Evolutionary conservation across 2,329 filamentous ascomycete genomes (phyloP).

Genomic region (Chaetomium strumarium): DNA sequence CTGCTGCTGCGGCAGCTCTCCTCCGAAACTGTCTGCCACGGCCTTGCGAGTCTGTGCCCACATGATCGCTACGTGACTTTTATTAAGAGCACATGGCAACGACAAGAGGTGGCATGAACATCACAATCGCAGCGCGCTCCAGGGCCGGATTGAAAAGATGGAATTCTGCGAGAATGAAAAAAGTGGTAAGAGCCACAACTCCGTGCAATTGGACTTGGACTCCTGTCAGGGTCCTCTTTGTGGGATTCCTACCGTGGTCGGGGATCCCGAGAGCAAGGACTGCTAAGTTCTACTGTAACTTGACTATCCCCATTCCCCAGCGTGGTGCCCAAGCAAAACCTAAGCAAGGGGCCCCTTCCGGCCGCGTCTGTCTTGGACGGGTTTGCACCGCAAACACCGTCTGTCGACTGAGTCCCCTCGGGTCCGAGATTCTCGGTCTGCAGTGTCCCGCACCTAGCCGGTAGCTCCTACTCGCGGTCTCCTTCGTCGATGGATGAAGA

Average conservation of each 20-base stretch:
- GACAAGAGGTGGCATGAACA: constrained; percentile 11
- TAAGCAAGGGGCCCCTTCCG: constrained; percentile 7
- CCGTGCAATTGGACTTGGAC: background rate
- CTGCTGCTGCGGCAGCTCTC: constrained; percentile 13
- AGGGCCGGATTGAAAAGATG: constrained; percentile 2
- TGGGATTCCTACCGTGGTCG: constrained; percentile 2
- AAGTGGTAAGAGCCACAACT: background rate
- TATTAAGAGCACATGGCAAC: constrained; percentile 16
- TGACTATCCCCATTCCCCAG: no score
- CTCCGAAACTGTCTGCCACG: constrained; percentile 21
- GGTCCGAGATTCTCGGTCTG: constrained; percentile 3
- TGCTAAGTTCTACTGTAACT: no score
- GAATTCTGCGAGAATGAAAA: background rate
- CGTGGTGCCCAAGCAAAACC: background rate
- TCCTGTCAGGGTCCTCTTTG: constrained; percentile 10
- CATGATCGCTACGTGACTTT: constrained; percentile 22
- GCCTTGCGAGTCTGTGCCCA: constrained; percentile 25
- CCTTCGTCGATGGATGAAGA: background rate
- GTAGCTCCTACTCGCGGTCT: background rate
- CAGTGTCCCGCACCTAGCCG: constrained; percentile 1
- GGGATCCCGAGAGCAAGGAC: constrained; percentile 3
- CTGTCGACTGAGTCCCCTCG: background rate
- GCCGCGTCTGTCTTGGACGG: background rate
- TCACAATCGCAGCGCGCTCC: constrained; percentile 6
- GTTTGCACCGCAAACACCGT: constrained; percentile 13